phyloP scores from a whole-genome alignment of 106 monocot genomes.

The Dioscorea zingiberensis region DNA sequence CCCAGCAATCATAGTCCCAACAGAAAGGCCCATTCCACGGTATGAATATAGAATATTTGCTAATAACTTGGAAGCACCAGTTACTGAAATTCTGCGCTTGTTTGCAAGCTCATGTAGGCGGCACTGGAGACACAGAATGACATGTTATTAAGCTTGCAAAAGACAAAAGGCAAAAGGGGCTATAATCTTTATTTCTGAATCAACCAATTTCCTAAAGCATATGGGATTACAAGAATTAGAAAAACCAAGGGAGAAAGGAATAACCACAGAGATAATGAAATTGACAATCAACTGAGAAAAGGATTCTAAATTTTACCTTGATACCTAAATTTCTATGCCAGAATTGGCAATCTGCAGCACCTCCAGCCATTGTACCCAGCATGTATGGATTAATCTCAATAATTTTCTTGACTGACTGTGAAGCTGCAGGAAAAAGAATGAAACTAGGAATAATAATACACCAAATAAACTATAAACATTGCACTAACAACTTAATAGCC shows the following conservation, averaged over 20 bases:
- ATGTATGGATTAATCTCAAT: slow-evolving; percentile 93
- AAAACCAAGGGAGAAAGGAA: no score
- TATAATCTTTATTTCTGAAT: no score
- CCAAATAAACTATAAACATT: no score
- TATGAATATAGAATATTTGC: slow-evolving; percentile 83
- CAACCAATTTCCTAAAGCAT: no score
- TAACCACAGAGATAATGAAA: no score
- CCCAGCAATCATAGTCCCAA: slow-evolving; percentile 96
- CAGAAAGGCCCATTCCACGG: slow-evolving; percentile 81
- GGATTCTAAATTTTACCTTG: slow-evolving; percentile 33
- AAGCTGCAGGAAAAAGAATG: slow-evolving; percentile 49
- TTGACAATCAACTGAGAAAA: no score
- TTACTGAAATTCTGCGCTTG: slow-evolving; percentile 84
- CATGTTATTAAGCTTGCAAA: background rate
- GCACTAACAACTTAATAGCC: no score
- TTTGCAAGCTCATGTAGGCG: slow-evolving; percentile 84
- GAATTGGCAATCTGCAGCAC: slow-evolving; percentile 93
- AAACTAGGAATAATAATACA: background rate
- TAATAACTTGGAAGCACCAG: slow-evolving; percentile 87
- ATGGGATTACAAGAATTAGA: no score
- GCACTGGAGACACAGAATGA: slow-evolving; percentile 35
- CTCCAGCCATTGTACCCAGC: slow-evolving; percentile 93
- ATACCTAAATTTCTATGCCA: slow-evolving; percentile 88
- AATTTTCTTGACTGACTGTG: slow-evolving; percentile 83
- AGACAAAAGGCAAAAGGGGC: no score